phyloP scores from a whole-genome alignment of 148 eudicot genomes.

The Dysphania ambrosioides region DNA sequence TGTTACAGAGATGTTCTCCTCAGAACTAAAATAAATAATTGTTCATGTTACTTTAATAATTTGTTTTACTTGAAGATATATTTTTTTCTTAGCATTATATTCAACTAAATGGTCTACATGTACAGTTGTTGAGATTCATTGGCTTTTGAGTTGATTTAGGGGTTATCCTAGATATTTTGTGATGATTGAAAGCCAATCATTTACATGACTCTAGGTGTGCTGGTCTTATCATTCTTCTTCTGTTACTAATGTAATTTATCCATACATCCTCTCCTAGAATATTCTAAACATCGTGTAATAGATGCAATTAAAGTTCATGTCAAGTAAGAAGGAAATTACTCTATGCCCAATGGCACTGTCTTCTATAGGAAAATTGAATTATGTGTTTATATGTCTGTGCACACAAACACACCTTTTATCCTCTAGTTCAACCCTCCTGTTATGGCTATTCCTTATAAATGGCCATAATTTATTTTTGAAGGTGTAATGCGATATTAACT shows the following conservation, averaged over 20 bases:
- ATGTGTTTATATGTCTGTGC: background rate
- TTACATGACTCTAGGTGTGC: background rate
- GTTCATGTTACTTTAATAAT: background rate
- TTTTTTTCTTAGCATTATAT: background rate
- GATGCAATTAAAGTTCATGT: conserved; percentile 48
- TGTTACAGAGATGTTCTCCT: background rate
- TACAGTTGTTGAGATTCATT: too few relatives aligned
- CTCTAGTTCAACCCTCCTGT: background rate
- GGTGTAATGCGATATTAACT: background rate
- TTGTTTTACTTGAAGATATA: background rate
- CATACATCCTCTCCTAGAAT: conserved; percentile 67
- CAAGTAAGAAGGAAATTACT: conserved; percentile 48
- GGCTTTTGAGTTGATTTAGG: too few relatives aligned
- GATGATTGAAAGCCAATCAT: background rate
- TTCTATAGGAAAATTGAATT: conserved; percentile 9
- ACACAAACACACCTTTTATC: background rate
- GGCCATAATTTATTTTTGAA: background rate
- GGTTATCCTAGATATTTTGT: background rate
- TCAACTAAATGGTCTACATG: too few relatives aligned
- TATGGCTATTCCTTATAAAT: background rate
- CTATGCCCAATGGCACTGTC: background rate
- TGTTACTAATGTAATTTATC: conserved; percentile 13
- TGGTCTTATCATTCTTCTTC: background rate
- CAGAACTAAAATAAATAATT: background rate
- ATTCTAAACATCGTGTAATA: conserved; percentile 39